phyloP scores from a whole-genome alignment of 73 alveolate genomes.

The Tetrahymena borealis region DNA sequence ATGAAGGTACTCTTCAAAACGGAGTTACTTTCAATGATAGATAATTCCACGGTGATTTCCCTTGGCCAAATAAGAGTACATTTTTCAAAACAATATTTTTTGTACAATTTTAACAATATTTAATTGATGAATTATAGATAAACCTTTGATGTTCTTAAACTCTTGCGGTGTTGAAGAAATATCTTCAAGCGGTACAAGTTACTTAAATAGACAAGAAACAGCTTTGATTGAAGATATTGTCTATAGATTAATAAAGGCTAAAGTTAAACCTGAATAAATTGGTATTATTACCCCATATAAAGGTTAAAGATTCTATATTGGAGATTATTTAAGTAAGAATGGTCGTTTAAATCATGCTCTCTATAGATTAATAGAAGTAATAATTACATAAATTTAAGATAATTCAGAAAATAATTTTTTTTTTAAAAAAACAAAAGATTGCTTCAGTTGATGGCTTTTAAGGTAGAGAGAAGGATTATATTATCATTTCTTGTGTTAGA shows the following conservation, averaged over 20 bases:
- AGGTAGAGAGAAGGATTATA: constrained; percentile 99
- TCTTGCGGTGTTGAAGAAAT: constrained; percentile 94
- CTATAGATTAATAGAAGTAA: constrained; percentile 49
- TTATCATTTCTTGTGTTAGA: constrained; percentile 97
- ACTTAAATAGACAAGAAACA: constrained; percentile 95
- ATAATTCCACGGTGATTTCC: constrained; percentile 75
- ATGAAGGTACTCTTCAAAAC: constrained; percentile 94
- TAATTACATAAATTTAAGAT: neutral
- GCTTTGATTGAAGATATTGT: constrained; percentile 90
- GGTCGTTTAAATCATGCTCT: constrained; percentile 49
- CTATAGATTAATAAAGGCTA: constrained; percentile 73
- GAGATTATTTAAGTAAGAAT: constrained; percentile 68
- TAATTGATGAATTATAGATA: constrained; percentile 23
- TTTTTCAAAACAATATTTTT: neutral
- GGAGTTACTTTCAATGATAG: constrained; percentile 95
- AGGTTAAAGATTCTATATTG: constrained; percentile 95
- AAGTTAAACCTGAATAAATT: constrained; percentile 89
- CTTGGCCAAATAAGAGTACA: constrained; percentile 88
- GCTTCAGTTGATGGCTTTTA: constrained; percentile 99
- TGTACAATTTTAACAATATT: neutral
- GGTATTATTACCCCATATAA: constrained; percentile 99
- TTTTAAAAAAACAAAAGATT: neutral
- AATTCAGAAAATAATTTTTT: neutral
- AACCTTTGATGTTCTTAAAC: constrained; percentile 96
- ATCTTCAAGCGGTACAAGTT: constrained; percentile 98